Evolutionary conservation across 2,329 filamentous ascomycete genomes (phyloP), one percentile per base, ranked within the genome.

Genomic region (Fusarium equiseti): DNA sequence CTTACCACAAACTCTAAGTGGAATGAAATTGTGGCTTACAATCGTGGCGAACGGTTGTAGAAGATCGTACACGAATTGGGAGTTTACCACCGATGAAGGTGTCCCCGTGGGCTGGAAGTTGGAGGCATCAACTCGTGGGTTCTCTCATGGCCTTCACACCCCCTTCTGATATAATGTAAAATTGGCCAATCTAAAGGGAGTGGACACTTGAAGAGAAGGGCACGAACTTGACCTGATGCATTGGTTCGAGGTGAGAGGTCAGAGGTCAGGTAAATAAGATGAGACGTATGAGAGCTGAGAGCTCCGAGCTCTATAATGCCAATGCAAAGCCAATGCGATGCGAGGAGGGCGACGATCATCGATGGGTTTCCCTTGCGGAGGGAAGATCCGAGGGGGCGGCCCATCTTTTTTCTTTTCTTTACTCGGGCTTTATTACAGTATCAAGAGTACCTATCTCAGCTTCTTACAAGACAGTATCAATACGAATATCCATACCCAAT

Each of bases 31-130:
- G 73, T 75, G 73, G 73, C 73, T 53, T 73, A 61, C 63, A 48
- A 72, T 51, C 46, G 73, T 75, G 73, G 73, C 73, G 50, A 74
- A 65, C 43, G 45, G 61, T 64, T 62, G 54, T 51, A 54, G 53
- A 53, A 58, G 65, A 68, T 60, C 58, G 32, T 42, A 63, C 51
- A 68, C 59, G 58, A 26, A 66, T 55, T 54, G 44, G 60, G 48
- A 56, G 29, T 51, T 44, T 32, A 44, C 60, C 46, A 59, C 45
- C 61, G 45, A 59, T 63, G 50, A 35, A 60, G 55, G 50, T 71
- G 73, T 54, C 64, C 73, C 71, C 73, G 69, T 75, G 73, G 38
- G 68, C 69, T 24, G 31, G 12, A 61, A 64, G 61, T 69, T 63
- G 73, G 72, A 71, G 73, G 71, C 62, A 57, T 60, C 56, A 55